Base-by-base conservation (phyloP, 1,284 basidiomycete species). In the Heliocybe sulcata region DNA sequence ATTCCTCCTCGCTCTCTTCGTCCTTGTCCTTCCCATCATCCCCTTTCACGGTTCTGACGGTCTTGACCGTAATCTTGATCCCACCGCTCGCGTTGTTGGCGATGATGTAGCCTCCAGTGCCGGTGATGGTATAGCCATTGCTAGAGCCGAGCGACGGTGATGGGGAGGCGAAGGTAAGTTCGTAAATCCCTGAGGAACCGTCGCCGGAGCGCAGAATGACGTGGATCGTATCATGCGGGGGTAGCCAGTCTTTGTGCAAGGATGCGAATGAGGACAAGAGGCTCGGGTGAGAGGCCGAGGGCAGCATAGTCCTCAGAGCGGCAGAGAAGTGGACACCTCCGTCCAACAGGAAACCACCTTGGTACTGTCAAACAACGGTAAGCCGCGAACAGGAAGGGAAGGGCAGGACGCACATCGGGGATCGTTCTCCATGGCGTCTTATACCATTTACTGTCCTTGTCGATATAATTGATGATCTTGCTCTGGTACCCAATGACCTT, bases 391-490 rank as follows among this genome's bases (percentile, higher is more conserved):
- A 20, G 45, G 50, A 42, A 48, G 45, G 47, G 45, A 35, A 11
- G 49, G 2, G 53, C 56, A 54, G 38, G 42, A 75, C 83, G 65
- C 62, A 88, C 87, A 55, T 87, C 85, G n/a, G 90, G 90, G 54
- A 89, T 72, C 1, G 85, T 90, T 48, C 90, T 76, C 90, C 90
- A 93, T 26, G 83, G 80, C 0, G 89, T 92, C 50, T 88, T 85
- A 68, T 90, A 90, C 76, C 82, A 92, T 64, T 85, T 84, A 27
- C 77, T 81, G 19, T 80, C 77, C 62, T 80, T 73, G 59, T 82
- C 77, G 52, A 92, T 73, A 60, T 77, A 75, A 56, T 77, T 77
- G 48, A 82, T 74, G 1, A 77, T 75, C 19, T 77, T 72, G 26
- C 78, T 75, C 58, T 76, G 82, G 74, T 87, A 91, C 61, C 75